phyloP scores from a whole-genome alignment of 2,329 filamentous ascomycete species.

The Calonectria hongkongensis region DNA sequence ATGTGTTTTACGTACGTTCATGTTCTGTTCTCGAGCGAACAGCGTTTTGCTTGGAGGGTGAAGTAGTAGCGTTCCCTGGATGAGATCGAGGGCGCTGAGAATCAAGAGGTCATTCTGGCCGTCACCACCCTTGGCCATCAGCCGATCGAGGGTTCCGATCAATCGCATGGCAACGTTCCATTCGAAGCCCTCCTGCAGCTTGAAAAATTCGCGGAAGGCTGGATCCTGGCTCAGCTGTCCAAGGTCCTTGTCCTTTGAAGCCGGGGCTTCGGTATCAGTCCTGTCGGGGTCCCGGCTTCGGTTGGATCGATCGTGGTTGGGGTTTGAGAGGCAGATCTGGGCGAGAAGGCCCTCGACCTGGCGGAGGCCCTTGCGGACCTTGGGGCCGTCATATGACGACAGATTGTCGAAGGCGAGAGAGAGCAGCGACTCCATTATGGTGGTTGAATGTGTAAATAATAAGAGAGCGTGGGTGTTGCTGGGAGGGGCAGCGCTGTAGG shows the following conservation, averaged over 20 bases:
- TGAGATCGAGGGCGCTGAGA: slow-evolving; percentile 88
- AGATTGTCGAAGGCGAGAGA: slow-evolving; percentile 97
- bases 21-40: slow-evolving; percentile 92
- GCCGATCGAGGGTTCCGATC: slow-evolving; percentile 88
- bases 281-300: slow-evolving; percentile 53
- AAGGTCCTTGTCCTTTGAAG: slow-evolving; percentile 76
- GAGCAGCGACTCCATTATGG: slow-evolving; percentile 89
- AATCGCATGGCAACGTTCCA: slow-evolving; percentile 96
- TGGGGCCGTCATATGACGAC: slow-evolving; percentile 90
- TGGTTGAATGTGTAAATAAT: slow-evolving; percentile 41
- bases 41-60: slow-evolving; percentile 92
- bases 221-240: slow-evolving; percentile 85
- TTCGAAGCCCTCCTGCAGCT: slow-evolving; percentile 96
- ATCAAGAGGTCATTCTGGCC: slow-evolving; percentile 93
- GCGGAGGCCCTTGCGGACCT: slow-evolving; percentile 93
- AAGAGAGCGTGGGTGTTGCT: slow-evolving; percentile 37
- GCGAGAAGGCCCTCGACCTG: slow-evolving; percentile 96
- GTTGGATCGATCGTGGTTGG: slow-evolving; percentile 49
- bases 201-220: slow-evolving; percentile 96
- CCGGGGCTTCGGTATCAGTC: slow-evolving; percentile 63
- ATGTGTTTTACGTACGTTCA: slow-evolving; percentile 80
- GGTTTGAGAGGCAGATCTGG: slow-evolving; percentile 88
- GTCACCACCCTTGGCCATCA: slow-evolving; percentile 88
- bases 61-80: slow-evolving; percentile 90
- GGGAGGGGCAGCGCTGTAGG: slow-evolving; percentile 38